Percentiles rank a stretch among this genome's conserved stretches.
These are phyloP conservation scores for Primulina eburnea DNA, from an alignment of 257 asterid genomes.

Conservation along the genomic window DNA sequence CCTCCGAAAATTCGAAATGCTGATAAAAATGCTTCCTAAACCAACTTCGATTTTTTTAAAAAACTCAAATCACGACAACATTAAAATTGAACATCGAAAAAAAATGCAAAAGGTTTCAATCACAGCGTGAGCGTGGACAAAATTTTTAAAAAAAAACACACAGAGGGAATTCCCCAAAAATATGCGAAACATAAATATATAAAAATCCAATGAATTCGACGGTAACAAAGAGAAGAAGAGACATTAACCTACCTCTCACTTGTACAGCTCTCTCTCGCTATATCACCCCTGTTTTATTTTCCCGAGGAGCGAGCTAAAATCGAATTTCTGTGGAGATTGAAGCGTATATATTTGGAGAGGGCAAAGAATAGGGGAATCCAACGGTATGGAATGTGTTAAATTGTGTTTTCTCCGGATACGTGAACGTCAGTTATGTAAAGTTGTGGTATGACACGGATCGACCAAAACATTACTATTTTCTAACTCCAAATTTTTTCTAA, in stretches of 20 bases:
- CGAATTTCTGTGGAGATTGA: background rate
- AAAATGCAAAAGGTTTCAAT: background rate
- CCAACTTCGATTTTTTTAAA: background rate
- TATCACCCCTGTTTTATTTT: background rate
- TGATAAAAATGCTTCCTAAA: background rate
- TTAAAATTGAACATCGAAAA: background rate
- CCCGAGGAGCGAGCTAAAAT: background rate
- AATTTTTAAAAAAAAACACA: no score
- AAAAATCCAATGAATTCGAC: background rate
- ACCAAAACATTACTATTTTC: no score
- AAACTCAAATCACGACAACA: no score
- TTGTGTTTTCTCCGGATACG: background rate
- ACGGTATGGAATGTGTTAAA: background rate
- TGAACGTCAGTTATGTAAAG: background rate
- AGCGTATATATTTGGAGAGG: background rate
- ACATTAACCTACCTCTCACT: background rate
- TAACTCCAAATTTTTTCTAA: no score
- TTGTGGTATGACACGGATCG: background rate
- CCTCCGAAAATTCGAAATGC: background rate
- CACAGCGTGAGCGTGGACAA: background rate
- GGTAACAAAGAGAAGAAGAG: no score
- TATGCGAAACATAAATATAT: no score
- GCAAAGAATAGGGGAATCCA: background rate
- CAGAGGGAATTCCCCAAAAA: no score
- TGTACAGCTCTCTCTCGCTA: no score